Evolutionary conservation across 257 asterid species (phyloP).

Genomic region (Linderniella brevidens): DNA sequence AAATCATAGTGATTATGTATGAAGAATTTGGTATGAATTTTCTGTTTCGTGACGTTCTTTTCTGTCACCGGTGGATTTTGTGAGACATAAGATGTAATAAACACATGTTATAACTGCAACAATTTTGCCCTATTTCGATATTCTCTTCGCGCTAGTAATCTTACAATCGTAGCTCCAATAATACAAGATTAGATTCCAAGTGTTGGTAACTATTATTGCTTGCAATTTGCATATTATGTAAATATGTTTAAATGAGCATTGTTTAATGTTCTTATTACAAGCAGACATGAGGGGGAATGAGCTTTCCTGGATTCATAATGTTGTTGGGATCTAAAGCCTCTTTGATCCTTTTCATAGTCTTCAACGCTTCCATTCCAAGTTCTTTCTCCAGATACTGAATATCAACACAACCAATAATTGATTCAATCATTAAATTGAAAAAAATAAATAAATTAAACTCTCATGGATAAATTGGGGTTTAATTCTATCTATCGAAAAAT

Average conservation of each 20-base stretch:
- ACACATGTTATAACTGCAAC: too few species aligned
- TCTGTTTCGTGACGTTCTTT: too few species aligned
- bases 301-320: constrained; percentile 94
- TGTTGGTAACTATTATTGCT: too few species aligned
- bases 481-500: not conserved
- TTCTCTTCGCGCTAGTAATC: too few species aligned
- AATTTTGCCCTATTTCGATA: too few species aligned
- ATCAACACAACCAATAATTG: not conserved
- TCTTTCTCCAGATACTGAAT: constrained; percentile 81
- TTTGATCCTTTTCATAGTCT: constrained; percentile 84
- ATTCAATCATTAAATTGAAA: not conserved
- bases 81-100: too few species aligned
- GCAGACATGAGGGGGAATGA: constrained; percentile 82
- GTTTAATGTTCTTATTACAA: too few species aligned
- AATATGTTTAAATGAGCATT: too few species aligned
- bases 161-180: constrained; percentile 1
- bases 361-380: constrained; percentile 75
- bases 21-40: too few species aligned
- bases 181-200: too few species aligned
- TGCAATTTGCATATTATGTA: not conserved
- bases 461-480: not conserved
- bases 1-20: too few species aligned
- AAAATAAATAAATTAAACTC: not conserved
- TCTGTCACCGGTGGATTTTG: too few species aligned
- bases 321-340: constrained; percentile 70